Conservation (phyloP, 768 basidiomycete genomes). For the Jaapia argillacea region DNA sequence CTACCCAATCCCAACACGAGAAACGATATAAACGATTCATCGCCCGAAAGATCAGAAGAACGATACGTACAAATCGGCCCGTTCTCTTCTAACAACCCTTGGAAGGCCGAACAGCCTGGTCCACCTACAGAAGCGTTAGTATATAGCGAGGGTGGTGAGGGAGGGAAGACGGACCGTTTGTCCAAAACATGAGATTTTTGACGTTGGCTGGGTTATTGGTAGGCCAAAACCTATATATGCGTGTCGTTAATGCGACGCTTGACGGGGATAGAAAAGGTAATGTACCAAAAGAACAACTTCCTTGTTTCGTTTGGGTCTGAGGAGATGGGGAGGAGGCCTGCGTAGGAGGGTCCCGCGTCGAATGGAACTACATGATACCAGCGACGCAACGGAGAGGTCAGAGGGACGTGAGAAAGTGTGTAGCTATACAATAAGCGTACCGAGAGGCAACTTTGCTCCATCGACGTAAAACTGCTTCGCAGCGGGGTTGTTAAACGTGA, state of each 20-base stretch:
- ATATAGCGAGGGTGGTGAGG: neutral
- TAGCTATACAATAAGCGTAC: too few relatives aligned
- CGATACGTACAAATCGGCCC: conserved; percentile 36
- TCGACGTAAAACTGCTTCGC: conserved; percentile 23
- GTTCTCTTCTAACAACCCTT: conserved; percentile 66
- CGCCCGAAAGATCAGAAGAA: conserved; percentile 7
- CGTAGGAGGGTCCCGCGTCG: conserved; percentile 24
- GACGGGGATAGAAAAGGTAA: neutral
- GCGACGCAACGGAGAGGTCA: too few relatives aligned
- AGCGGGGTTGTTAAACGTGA: conserved; percentile 15
- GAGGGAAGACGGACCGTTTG: conserved; percentile 23
- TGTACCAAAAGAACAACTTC: conserved; percentile 23
- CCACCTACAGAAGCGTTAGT: conserved; percentile 33
- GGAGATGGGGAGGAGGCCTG: conserved; percentile 22
- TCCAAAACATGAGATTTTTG: conserved; percentile 22
- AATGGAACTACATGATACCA: conserved; percentile 24
- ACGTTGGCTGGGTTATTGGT: conserved; percentile 19
- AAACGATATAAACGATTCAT: too few relatives aligned
- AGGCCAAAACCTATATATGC: conserved; percentile 20
- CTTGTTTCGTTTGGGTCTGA: conserved; percentile 30
- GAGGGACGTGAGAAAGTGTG: too few relatives aligned
- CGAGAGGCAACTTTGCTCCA: conserved; percentile 21
- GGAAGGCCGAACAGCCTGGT: conserved; percentile 64
- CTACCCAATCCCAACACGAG: conserved; percentile 48
- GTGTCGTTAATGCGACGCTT: conserved; percentile 1